Percentiles rank a stretch among this genome's conserved stretches.
Evolutionary conservation across 768 basidiomycete species (phyloP).

Genomic region (Agaricus blazei): DNA sequence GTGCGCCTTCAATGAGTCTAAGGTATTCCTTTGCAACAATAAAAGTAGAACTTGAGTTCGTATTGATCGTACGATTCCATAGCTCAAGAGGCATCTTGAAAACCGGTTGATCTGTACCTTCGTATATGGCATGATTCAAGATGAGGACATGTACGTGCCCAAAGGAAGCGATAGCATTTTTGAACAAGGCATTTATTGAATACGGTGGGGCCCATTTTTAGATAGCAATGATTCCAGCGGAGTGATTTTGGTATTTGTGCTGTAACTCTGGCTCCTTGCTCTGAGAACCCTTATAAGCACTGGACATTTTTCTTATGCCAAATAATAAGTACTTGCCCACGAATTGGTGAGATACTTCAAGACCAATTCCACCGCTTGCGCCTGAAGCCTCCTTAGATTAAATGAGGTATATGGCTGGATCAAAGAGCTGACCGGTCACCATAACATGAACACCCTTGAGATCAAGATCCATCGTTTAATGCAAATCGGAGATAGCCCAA

Average conservation of each 20-base stretch:
- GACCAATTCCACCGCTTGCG: conserved; percentile 72
- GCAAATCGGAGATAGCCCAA: neutral
- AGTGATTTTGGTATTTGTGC: conserved; percentile 55
- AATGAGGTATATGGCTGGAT: neutral
- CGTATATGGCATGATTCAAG: conserved; percentile 59
- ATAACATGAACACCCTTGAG: conserved; percentile 61
- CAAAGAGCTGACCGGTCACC: conserved; percentile 46
- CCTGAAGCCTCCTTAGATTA: conserved; percentile 31
- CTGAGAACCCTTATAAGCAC: conserved; percentile 26
- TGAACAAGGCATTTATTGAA: conserved; percentile 44
- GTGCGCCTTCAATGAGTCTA: conserved; percentile 33
- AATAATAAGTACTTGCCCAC: conserved; percentile 35
- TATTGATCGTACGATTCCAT: conserved; percentile 57
- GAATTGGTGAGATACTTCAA: conserved; percentile 53
- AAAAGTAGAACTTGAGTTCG: conserved; percentile 66
- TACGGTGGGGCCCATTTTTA: conserved; percentile 26
- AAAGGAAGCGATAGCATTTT: conserved; percentile 29
- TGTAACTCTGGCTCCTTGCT: conserved; percentile 66
- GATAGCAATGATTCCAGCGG: conserved; percentile 38
- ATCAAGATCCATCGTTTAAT: conserved; percentile 42
- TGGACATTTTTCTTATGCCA: neutral
- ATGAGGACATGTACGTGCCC: conserved; percentile 52
- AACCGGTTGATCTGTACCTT: conserved; percentile 40
- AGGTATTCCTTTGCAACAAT: conserved; percentile 63
- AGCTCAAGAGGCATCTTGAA: conserved; percentile 54